A percentile compares a stretch with the other conserved stretches of the same genome.
Conservation (phyloP, 352 stramenopile genomes). For the Pythium aquatile region DNA sequence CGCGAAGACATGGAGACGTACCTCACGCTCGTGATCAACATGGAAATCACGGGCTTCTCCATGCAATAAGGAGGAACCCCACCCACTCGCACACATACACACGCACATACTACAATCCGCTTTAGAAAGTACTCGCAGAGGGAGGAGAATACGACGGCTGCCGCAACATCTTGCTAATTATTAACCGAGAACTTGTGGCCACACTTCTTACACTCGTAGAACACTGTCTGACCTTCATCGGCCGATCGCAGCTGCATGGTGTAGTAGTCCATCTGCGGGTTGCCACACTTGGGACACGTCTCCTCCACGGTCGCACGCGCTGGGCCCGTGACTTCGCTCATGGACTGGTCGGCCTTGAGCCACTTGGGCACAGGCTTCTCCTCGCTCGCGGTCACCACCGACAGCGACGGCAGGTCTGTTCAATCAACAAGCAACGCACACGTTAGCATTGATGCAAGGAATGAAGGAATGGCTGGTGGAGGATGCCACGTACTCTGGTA, state of each 20-base stretch:
- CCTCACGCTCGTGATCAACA: slow-evolving; percentile 97
- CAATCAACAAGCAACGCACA: neutral
- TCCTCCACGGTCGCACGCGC: slow-evolving; percentile 96
- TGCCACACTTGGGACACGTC: slow-evolving; percentile 96
- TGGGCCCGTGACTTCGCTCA: slow-evolving; percentile 83
- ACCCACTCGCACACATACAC: slow-evolving; percentile 1
- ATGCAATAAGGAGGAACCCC: slow-evolving; percentile 83
- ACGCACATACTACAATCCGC: slow-evolving; percentile 3
- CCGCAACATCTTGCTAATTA: slow-evolving; percentile 52
- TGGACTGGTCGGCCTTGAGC: slow-evolving; percentile 64
- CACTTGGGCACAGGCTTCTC: slow-evolving; percentile 79
- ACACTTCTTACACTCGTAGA: slow-evolving; percentile 99
- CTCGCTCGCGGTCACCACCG: slow-evolving; percentile 72
- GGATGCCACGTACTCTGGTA: slow-evolving; percentile 59
- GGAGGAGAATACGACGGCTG: slow-evolving; percentile 2
- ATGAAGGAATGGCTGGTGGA: neutral
- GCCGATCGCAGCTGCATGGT: slow-evolving; percentile 98
- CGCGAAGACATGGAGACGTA: slow-evolving; percentile 92
- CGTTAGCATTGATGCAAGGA: neutral
- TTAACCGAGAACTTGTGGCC: slow-evolving; percentile 89
- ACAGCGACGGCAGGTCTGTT: slow-evolving; percentile 76
- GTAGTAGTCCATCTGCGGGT: slow-evolving; percentile 98
- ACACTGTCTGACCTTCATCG: slow-evolving; percentile 99
- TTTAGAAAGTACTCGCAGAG: neutral
- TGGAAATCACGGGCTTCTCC: slow-evolving; percentile 96